phyloP scores from a whole-genome alignment of 2,329 filamentous ascomycete genomes.

The Claviceps monticola region DNA sequence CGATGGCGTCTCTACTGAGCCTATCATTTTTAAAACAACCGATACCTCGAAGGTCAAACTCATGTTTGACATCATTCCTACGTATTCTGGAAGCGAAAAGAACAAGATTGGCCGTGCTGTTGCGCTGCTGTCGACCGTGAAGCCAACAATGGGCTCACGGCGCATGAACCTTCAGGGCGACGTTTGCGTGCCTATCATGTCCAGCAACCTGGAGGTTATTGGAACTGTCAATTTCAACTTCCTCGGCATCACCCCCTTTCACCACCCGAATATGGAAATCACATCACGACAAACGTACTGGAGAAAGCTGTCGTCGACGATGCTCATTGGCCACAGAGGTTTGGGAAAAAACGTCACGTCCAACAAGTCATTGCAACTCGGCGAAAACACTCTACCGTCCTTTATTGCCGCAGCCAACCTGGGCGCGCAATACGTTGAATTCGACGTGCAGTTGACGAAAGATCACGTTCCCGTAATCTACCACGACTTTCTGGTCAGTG shows the following conservation, averaged over 20 bases:
- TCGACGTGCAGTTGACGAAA: conserved; percentile 95
- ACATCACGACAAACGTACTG: conserved; percentile 89
- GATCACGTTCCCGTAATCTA: conserved; percentile 97
- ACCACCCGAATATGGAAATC: conserved; percentile 85
- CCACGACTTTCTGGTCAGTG: conserved; percentile 94
- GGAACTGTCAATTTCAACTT: conserved; percentile 96
- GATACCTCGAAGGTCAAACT: conserved; percentile 75
- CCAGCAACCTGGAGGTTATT: conserved; percentile 75
- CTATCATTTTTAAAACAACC: conserved; percentile 72
- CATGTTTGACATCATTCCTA: conserved; percentile 88
- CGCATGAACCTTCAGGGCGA: conserved; percentile 90
- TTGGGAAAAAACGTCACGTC: conserved; percentile 81
- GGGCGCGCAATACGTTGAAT: conserved; percentile 62
- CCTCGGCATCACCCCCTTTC: conserved; percentile 84
- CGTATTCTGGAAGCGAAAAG: conserved; percentile 81
- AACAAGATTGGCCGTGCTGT: conserved; percentile 82
- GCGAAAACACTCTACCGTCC: conserved; percentile 89
- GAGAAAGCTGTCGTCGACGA: conserved; percentile 81
- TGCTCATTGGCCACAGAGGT: conserved; percentile 61
- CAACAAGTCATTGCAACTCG: conserved; percentile 79
- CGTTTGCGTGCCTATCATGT: conserved; percentile 80
- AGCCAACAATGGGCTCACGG: conserved; percentile 67
- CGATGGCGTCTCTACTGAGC: conserved; percentile 86
- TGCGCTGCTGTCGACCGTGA: conserved; percentile 74
- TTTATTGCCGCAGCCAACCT: conserved; percentile 94